Conservation (phyloP, 192 early-diverging fungal genomes). For the Linnemannia elongata region DNA sequence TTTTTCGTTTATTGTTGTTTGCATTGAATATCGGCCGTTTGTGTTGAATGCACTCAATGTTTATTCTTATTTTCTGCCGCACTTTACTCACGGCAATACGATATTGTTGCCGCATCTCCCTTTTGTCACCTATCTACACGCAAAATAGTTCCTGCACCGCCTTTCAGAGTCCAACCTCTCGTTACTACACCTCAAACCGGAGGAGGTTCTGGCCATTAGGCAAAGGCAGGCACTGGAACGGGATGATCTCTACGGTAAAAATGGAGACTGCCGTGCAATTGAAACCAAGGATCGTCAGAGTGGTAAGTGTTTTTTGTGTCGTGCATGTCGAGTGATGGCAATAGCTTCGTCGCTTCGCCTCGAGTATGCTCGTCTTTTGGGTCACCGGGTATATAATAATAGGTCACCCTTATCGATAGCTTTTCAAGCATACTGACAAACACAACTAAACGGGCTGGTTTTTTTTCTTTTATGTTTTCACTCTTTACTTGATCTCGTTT, state of each 20-base stretch:
- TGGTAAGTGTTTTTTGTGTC: slow-evolving; percentile 11
- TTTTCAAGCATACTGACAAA: neutral
- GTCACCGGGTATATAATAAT: neutral
- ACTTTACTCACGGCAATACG: neutral
- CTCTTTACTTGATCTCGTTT: neutral
- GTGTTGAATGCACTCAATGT: neutral
- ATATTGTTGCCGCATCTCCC: neutral
- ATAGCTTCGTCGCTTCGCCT: no score
- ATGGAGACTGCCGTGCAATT: slow-evolving; percentile 21
- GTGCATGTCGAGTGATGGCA: neutral
- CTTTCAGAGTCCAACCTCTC: slow-evolving; percentile 41
- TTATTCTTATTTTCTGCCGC: neutral
- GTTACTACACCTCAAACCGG: slow-evolving; percentile 2
- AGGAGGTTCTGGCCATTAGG: slow-evolving; percentile 15
- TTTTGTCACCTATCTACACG: no score
- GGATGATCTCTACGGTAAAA: slow-evolving; percentile 22
- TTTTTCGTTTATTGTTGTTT: neutral
- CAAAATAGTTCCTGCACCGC: slow-evolving; percentile 27
- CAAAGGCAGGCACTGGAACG: slow-evolving; percentile 20
- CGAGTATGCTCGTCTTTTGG: no score
- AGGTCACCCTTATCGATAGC: neutral
- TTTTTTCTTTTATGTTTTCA: neutral
- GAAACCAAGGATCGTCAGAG: slow-evolving; percentile 38
- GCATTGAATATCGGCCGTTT: neutral
- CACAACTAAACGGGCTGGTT: neutral